Evolutionary conservation across 169 alveolate species (phyloP).

Genomic region (Eimeria maxima): DNA sequence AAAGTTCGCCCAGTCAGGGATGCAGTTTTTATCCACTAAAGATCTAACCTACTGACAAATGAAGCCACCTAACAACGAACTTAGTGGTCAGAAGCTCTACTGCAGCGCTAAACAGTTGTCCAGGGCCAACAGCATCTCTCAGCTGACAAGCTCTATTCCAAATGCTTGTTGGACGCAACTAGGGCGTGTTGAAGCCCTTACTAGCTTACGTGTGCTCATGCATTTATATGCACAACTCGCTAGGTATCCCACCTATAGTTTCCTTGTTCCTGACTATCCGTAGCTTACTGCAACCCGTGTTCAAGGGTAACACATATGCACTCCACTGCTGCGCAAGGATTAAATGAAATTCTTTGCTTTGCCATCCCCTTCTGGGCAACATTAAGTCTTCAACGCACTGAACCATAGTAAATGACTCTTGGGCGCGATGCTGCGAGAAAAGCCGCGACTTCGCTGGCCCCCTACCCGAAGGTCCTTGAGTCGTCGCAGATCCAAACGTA

Average conservation of each 20-base stretch:
- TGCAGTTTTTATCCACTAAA: neutral
- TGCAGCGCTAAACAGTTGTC: neutral
- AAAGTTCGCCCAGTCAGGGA: neutral
- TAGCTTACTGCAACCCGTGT: neutral
- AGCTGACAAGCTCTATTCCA: neutral
- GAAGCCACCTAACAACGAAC: neutral
- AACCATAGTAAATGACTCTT: neutral
- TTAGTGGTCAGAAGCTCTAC: neutral
- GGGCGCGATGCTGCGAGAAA: neutral
- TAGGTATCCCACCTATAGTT: neutral
- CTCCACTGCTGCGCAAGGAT: neutral
- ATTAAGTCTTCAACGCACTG: neutral
- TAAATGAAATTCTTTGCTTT: neutral
- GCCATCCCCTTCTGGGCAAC: neutral
- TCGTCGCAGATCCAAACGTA: neutral
- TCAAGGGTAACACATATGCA: neutral
- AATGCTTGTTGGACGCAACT: neutral
- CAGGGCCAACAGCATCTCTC: neutral
- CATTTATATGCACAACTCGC: neutral
- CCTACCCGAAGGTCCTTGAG: neutral
- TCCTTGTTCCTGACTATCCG: neutral
- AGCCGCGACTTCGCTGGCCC: slow-evolving; percentile 6
- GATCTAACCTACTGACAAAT: neutral
- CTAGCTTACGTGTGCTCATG: too few relatives aligned
- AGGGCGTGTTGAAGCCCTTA: neutral